A percentile compares a stretch with the other conserved stretches of the same genome.
phyloP scores from a whole-genome alignment of 352 stramenopile species.

The Pythium dissimile region DNA sequence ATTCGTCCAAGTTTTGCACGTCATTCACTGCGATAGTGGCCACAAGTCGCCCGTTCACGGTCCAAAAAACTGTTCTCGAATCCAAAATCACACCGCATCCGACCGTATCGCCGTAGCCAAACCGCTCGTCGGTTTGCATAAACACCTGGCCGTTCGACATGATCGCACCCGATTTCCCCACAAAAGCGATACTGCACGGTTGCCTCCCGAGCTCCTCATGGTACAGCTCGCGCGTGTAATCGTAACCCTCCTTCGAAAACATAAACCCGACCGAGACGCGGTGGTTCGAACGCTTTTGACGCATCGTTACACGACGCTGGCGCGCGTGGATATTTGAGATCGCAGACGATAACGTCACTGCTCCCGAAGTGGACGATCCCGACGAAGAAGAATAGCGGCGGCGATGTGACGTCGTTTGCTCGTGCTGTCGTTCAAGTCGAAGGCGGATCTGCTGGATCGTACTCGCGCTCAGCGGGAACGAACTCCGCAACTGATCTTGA shows the following conservation, averaged over 20 bases:
- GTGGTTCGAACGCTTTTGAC: slow-evolving; percentile 32
- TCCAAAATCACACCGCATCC: slow-evolving; percentile 57
- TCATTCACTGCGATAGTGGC: slow-evolving; percentile 43
- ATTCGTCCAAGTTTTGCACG: slow-evolving; percentile 43
- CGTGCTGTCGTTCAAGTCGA: slow-evolving; percentile 33
- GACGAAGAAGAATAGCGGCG: slow-evolving; percentile 1
- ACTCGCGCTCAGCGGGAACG: slow-evolving; percentile 39
- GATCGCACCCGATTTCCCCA: slow-evolving; percentile 52
- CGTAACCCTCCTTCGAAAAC: slow-evolving; percentile 21
- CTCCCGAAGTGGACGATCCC: neutral
- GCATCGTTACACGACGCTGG: slow-evolving; percentile 5
- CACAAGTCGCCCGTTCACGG: slow-evolving; percentile 50
- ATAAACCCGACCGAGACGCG: slow-evolving; percentile 49
- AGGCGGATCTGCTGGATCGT: slow-evolving; percentile 40
- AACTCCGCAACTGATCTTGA: slow-evolving; percentile 27
- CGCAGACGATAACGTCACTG: neutral
- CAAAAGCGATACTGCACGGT: slow-evolving; percentile 44
- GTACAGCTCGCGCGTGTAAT: slow-evolving; percentile 16
- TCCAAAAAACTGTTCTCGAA: slow-evolving; percentile 71
- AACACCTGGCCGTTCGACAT: slow-evolving; percentile 43
- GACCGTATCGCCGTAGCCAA: slow-evolving; percentile 51
- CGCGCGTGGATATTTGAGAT: slow-evolving; percentile 15
- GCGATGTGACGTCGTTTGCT: slow-evolving; percentile 8
- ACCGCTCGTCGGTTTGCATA: slow-evolving; percentile 42
- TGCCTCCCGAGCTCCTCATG: slow-evolving; percentile 39